Percentiles rank a stretch among this genome's conserved stretches.
phyloP scores from a whole-genome alignment of 2,329 filamentous ascomycete genomes.

The Sarocladiaceae sp. region DNA sequence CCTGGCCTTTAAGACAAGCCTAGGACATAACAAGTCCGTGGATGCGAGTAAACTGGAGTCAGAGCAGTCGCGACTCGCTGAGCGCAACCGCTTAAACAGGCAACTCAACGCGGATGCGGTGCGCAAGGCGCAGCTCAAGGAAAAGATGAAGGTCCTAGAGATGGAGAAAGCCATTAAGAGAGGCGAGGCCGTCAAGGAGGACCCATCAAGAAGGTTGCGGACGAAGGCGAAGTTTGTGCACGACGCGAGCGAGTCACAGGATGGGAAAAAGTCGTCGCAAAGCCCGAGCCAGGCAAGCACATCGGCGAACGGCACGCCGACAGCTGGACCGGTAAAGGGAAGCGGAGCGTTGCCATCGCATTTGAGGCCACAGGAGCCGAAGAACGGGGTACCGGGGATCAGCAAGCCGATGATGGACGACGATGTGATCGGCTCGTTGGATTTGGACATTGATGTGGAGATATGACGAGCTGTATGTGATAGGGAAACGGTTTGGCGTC shows the following conservation, averaged over 20 bases:
- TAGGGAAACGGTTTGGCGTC: slow-evolving; percentile 7
- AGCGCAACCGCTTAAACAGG: slow-evolving; percentile 79
- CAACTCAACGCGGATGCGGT: slow-evolving; percentile 80
- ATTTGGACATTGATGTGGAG: slow-evolving; percentile 88
- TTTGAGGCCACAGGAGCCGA: slow-evolving; percentile 47
- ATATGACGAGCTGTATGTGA: slow-evolving; percentile 43
- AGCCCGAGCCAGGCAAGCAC: slow-evolving; percentile 41
- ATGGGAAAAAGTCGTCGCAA: slow-evolving; percentile 42
- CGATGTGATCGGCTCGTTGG: slow-evolving; percentile 83
- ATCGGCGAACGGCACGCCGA: slow-evolving; percentile 48
- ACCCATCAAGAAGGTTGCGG: slow-evolving; percentile 55
- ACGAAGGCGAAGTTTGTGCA: slow-evolving; percentile 64
- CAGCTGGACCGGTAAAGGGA: slow-evolving; percentile 34
- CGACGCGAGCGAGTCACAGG: slow-evolving; percentile 45
- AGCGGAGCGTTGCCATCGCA: slow-evolving; percentile 37
- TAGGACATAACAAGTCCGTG: slow-evolving; percentile 48
- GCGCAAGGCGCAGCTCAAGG: slow-evolving; percentile 82
- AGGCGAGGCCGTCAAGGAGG: slow-evolving; percentile 54
- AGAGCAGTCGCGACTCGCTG: slow-evolving; percentile 76
- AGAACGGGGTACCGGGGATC: slow-evolving; percentile 55
- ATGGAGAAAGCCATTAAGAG: slow-evolving; percentile 55
- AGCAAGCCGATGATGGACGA: slow-evolving; percentile 82
- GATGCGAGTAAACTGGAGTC: slow-evolving; percentile 40
- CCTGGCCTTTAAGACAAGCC: slow-evolving; percentile 64
- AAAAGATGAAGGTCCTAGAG: slow-evolving; percentile 59